These are phyloP conservation scores for Aspergillus sp. DNA, from an alignment of 2,329 filamentous ascomycete genomes.

Conservation along the genomic window DNA sequence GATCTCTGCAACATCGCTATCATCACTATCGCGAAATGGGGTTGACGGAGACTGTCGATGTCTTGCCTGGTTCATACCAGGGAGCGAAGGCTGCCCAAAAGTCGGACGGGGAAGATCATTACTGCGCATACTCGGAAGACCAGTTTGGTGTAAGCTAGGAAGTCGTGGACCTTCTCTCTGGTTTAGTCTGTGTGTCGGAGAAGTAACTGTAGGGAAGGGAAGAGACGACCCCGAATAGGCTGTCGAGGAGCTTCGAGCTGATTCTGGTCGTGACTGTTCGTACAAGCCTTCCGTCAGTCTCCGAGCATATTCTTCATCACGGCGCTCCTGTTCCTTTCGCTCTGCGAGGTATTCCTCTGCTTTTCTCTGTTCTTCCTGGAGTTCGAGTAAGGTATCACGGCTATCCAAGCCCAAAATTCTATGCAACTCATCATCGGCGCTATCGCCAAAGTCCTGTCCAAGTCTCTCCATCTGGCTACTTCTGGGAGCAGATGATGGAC, in stretches of 20 bases:
- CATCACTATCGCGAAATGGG: conserved; percentile 15
- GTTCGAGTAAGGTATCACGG: conserved; percentile 17
- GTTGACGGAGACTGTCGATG: conserved; percentile 1
- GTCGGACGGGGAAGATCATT: background rate
- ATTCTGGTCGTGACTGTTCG: background rate
- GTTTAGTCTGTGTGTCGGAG: background rate
- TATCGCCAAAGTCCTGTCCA: background rate
- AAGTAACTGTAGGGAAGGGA: background rate
- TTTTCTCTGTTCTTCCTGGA: conserved; percentile 25
- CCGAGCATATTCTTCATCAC: conserved; percentile 35
- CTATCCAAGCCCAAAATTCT: conserved; percentile 20
- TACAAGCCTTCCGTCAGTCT: conserved; percentile 26
- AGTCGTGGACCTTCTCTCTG: background rate
- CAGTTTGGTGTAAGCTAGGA: background rate
- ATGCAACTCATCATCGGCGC: conserved; percentile 11
- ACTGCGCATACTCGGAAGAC: background rate
- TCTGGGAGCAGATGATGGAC: background rate
- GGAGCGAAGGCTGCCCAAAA: background rate
- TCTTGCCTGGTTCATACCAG: background rate
- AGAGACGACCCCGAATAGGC: conserved; percentile 3
- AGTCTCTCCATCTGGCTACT: too few relatives aligned
- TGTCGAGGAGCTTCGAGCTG: conserved; percentile 3
- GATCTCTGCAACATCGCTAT: conserved; percentile 33
- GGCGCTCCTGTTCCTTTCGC: conserved; percentile 28
- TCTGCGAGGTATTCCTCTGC: conserved; percentile 27